Evolutionary conservation across 306 rosid species (phyloP), one percentile per base, ranked within the genome.

Genomic region (Vicia sativa): DNA sequence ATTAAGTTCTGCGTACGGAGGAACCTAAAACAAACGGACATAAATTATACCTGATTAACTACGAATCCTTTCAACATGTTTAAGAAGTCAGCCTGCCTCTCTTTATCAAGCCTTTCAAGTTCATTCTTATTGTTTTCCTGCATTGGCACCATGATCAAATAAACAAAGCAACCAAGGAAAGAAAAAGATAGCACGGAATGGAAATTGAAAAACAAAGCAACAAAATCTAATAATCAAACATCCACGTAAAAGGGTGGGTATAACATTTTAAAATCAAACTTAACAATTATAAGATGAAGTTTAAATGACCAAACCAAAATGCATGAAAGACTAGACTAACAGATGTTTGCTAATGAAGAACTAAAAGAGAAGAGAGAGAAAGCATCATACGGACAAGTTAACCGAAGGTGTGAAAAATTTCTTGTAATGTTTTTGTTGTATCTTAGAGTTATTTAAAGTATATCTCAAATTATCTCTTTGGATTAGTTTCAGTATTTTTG

Each of bases 71-170:
- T 95, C 84, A 95, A 84, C 99, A 95, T 95, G 63, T 78, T 81
- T 70, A 83, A 64, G 79, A 90, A 90, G 84, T 95, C 99, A 48
- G 75, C 77, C 15, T 84, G 83, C 79, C 86, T 86, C 84, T 92
- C 98, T 29, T 42, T 78, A 68, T 92, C 96, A 65, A 92, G 80
- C 75, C 98, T 88, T 78, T 92, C 96, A 43, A 92, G 91, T 81
- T 92, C 98, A 77, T 74, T 86, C 84, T 83, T 80, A 72, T 92
- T 92, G 79, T 92, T 89, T 74, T 92, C 98, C 98, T 92, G 85
- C 84, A 76, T 69, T 63, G 55, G 39, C 72, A 46, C 62, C 70
- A 44, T 45, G 63, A 70, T 57, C 23, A 52, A 67, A 74, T 45
- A 64, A 50, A 68, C 62, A 56, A 56, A 21, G 58, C 15, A 52